Conservation (phyloP, 345 rosid genomes). For the Corchorus capsularis region DNA sequence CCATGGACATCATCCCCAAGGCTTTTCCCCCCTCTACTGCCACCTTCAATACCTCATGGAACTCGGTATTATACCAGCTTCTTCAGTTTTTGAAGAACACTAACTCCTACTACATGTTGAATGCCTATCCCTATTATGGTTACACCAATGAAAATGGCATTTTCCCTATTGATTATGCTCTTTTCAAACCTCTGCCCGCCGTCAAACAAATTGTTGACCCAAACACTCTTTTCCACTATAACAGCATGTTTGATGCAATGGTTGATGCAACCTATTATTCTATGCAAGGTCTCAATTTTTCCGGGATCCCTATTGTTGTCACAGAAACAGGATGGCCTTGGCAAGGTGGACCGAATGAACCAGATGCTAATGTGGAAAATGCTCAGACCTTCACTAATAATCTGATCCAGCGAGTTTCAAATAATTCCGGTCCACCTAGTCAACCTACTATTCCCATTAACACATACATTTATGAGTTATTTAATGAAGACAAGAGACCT, state of each 20-base stretch:
- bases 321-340: constrained; percentile 99
- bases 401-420: constrained; percentile 71
- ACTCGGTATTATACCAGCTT: constrained; percentile 73
- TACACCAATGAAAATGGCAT: constrained; percentile 84
- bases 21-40: constrained; percentile 97
- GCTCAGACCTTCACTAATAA: constrained; percentile 75
- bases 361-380: constrained; percentile 73
- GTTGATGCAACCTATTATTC: constrained; percentile 97
- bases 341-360: constrained; percentile 70
- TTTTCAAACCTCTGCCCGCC: constrained; percentile 64
- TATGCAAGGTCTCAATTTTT: constrained; percentile 63
- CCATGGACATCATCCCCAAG: constrained; percentile 80
- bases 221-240: constrained; percentile 82
- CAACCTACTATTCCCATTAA: constrained; percentile 62
- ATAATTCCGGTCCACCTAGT: constrained; percentile 92
- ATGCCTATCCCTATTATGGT: constrained; percentile 93
- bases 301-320: constrained; percentile 73
- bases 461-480: constrained; percentile 85
- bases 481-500: constrained; percentile 77
- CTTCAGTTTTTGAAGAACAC: constrained; percentile 96
- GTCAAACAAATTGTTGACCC: constrained; percentile 99
- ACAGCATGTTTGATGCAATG: constrained; percentile 98
- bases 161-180: constrained; percentile 87
- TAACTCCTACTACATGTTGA: constrained; percentile 78
- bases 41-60: constrained; percentile 71